Evolutionary conservation across 2,329 filamentous ascomycete genomes (phyloP), one percentile per base, ranked within the genome.

Genomic region (Phialemonium atrogriseum): DNA sequence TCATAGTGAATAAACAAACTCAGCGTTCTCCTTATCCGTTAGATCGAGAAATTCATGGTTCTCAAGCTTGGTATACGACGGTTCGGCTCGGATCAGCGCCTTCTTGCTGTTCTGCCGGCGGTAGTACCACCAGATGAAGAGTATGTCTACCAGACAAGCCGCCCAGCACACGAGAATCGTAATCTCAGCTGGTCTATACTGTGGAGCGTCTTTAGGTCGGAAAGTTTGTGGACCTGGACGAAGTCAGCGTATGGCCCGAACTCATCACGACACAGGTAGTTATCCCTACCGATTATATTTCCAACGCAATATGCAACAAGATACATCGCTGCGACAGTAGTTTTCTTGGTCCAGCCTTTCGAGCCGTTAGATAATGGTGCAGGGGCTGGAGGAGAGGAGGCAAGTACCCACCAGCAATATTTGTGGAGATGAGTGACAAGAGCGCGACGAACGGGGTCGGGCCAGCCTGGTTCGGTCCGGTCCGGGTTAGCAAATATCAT

Each of bases 1-100:
- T n/a, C n/a, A n/a, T n/a, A n/a, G n/a, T n/a, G n/a, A n/a, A n/a
- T 83, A 83, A 1, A 70, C 52, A 46, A 83, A 80, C 48, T 81
- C 70, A 2, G 62, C 58, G 38, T 80, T 83, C 59, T 83, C 77
- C 34, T 62, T 56, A 47, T 83, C 78, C 4, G 77, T 82, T 40
- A 82, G 51, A 48, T 83, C 77, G 35, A 74, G 58, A 55, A 72
- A 81, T 60, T 81, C 78, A 51, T 81, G 76, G 39, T 81, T 80
- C 49, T 76, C 72, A 33, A 81, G 39, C 51, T 67, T 76, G 15
- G 62, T 59, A 48, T 83, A 83, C 2, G 60, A 68, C 0, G 73
- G 67, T 30, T 59, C 55, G 2, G 64, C 64, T 24, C 73, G 54
- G 11, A 72, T 45, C 7, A 46, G 45, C 0, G 62, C 70, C 56